phyloP scores from a whole-genome alignment of 169 alveolate species.

The Eimeria zaria region DNA sequence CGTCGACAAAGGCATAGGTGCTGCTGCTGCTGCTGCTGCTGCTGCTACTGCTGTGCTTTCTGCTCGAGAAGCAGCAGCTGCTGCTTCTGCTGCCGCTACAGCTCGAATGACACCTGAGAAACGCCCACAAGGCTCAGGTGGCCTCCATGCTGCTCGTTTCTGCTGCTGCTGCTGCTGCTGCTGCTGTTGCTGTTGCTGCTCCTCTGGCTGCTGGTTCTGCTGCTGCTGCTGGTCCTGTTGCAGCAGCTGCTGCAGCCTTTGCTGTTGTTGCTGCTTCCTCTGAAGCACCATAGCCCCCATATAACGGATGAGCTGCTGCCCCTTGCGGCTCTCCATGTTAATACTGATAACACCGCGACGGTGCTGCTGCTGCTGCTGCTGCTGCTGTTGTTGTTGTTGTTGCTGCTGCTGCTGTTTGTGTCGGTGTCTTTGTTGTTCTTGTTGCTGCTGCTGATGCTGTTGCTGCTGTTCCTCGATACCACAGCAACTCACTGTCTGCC shows the following conservation, averaged over 20 bases:
- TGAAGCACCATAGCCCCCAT: slow-evolving; percentile 10
- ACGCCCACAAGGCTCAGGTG: slow-evolving; percentile 24
- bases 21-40: slow-evolving; percentile 44
- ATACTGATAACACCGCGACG: neutral
- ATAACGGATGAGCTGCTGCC: slow-evolving; percentile 33
- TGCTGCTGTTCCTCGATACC: neutral
- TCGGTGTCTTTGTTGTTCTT: no score
- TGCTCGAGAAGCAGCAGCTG: neutral
- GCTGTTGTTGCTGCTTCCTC: neutral
- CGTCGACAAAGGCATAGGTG: neutral
- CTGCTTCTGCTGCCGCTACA: slow-evolving; percentile 15
- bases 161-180: no score
- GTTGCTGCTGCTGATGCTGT: no score
- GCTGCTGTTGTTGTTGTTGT: slow-evolving; percentile 1
- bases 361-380: slow-evolving; percentile 37
- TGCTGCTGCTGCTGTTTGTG: neutral
- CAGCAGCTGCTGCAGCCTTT: neutral
- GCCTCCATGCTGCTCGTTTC: neutral
- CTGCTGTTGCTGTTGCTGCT: no score
- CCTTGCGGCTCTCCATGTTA: slow-evolving; percentile 27
- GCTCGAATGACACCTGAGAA: neutral
- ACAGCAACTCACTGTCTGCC: neutral
- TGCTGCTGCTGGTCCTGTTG: slow-evolving; percentile 28
- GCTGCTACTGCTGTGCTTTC: neutral
- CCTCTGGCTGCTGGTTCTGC: neutral